Base-by-base conservation (phyloP, 2,329 filamentous ascomycete genomes). In the Oidium heveae region DNA sequence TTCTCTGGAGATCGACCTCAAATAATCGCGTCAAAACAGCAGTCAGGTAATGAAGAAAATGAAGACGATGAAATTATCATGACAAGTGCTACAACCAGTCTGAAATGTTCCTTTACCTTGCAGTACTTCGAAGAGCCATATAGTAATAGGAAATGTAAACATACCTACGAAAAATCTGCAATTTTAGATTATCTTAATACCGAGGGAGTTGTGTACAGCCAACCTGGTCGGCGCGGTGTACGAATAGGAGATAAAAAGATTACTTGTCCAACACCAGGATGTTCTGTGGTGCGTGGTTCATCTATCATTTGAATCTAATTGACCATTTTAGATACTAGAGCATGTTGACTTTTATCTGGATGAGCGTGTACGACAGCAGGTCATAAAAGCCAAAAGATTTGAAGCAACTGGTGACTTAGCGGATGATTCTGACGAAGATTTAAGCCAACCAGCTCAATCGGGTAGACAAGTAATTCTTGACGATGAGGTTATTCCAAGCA, bases 41-140 rank as follows among this genome's bases (percentile, higher is more conserved):
- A 52, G 1, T 53, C 52, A 13, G 54, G 57, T 44, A 56, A 57
- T 44, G 49, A 52, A 16, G 80, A 82, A 55, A 56, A 57, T 44
- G 49, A 52, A 16, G 80, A 82, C 55, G 80, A 84, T 20, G 84
- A 88, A 44, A 70, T 88, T 24, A 74, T 80, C 1, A 74, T 88
- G 33, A 73, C 76, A 32, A 71, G 75, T 52, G 77, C 79, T 58
- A 74, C 73, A 4, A 71, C 79, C 54, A 82, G 76, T 64, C 75
- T 81, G 34, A 80, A 76, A 60, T 88, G 84, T 61, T 82, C 82
- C 0, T 65, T 88, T 20, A 82, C 82, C 0, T 69, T 86, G 59
- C 70, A 70, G 53, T 69, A 74, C 47, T 79, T 86, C 69, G 68
- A 70, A 44, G 73, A 85, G 54, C 84, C 84, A 0, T 78, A 76